Evolutionary conservation across 2,329 filamentous ascomycete species (phyloP).

Genomic region (Pseudocercospora macadamiae): DNA sequence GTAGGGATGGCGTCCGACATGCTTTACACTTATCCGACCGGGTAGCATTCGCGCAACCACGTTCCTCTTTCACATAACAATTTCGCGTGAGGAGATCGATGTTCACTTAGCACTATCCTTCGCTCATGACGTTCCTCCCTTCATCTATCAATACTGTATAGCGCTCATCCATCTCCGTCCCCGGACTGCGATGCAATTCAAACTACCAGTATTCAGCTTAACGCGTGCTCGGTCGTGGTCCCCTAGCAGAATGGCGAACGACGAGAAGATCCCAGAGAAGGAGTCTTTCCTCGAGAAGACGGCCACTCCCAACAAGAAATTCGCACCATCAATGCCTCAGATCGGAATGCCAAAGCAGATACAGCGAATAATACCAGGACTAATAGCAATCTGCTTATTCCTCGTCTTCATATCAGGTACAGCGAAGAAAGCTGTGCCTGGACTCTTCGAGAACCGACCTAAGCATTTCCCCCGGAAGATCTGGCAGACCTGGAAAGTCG

Average conservation of each 20-base stretch:
- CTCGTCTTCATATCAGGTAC: slow-evolving; percentile 48
- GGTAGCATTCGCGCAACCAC: slow-evolving; percentile 18
- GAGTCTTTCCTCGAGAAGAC: slow-evolving; percentile 4
- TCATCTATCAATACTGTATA: not conserved
- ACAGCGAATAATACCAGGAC: slow-evolving; percentile 52
- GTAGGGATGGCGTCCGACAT: slow-evolving; percentile 18
- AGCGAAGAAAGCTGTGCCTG: slow-evolving; percentile 18
- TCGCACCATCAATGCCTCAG: slow-evolving; percentile 25
- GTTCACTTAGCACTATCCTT: not conserved
- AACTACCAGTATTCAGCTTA: slow-evolving; percentile 19
- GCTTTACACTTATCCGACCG: slow-evolving; percentile 20
- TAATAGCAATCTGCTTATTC: slow-evolving; percentile 49
- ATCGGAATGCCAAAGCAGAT: slow-evolving; percentile 52
- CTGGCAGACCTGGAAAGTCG: slow-evolving; percentile 77
- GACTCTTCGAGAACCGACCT: slow-evolving; percentile 27
- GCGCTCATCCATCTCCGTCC: not conserved
- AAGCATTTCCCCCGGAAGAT: slow-evolving; percentile 66
- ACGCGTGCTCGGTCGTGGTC: slow-evolving; percentile 20
- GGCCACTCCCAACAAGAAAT: slow-evolving; percentile 23
- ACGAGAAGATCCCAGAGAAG: slow-evolving; percentile 16
- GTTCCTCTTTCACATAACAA: slow-evolving; percentile 10
- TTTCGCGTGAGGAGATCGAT: slow-evolving; percentile 15
- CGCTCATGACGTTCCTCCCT: slow-evolving; percentile 13
- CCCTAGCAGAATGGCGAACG: slow-evolving; percentile 14
- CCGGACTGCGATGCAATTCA: slow-evolving; percentile 6